phyloP scores from a whole-genome alignment of 1,284 basidiomycete genomes.

The Ganoderma resinaceum region DNA sequence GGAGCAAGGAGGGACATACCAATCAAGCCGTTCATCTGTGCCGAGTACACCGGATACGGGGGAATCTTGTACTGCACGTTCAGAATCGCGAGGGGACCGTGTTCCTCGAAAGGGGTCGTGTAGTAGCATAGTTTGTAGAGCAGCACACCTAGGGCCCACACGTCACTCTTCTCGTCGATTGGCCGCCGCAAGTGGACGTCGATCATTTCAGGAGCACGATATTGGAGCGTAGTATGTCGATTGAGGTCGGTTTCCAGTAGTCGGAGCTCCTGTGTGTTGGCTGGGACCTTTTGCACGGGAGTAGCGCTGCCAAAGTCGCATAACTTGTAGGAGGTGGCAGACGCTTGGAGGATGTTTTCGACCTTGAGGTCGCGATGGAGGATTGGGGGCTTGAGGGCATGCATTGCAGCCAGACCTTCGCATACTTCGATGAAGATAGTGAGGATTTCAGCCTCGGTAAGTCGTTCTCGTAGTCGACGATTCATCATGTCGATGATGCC shows the following conservation, averaged over 20 bases:
- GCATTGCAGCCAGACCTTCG: conserved; percentile 95
- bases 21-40: conserved; percentile 87
- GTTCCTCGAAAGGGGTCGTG: conserved; percentile 98
- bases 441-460: conserved; percentile 95
- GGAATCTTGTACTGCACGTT: conserved; percentile 97
- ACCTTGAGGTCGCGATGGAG: conserved; percentile 99
- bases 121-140: conserved; percentile 95
- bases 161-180: conserved; percentile 90
- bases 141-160: conserved; percentile 82
- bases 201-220: conserved; percentile 98
- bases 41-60: conserved; percentile 92
- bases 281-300: conserved; percentile 75
- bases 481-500: conserved; percentile 99
- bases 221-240: conserved; percentile 94
- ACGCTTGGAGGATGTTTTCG: conserved; percentile 94
- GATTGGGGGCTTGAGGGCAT: conserved; percentile 88
- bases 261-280: conserved; percentile 83
- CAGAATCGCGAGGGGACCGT: conserved; percentile 94
- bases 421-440: conserved; percentile 98
- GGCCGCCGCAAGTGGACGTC: conserved; percentile 86
- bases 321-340: conserved; percentile 85
- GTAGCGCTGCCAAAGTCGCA: conserved; percentile 98
- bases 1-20: conserved; percentile 55
- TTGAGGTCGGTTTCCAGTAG: conserved; percentile 93
- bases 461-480: conserved; percentile 89